Base-by-base conservation (phyloP, 2,329 filamentous ascomycete species). In the Aspergillus caelatus region DNA sequence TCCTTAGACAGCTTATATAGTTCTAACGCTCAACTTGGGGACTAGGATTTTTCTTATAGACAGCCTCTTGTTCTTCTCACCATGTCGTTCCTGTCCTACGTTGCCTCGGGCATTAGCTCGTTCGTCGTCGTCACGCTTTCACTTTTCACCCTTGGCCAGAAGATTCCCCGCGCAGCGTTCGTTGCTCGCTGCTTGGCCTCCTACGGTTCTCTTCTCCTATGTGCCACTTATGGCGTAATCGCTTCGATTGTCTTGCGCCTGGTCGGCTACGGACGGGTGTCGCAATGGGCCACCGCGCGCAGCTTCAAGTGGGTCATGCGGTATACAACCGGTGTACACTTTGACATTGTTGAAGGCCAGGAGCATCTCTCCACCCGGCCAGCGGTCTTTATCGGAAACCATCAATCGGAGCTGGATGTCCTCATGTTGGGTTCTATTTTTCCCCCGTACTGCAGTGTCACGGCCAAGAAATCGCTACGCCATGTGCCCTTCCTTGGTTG, bases 401-500 rank as follows among this genome's bases (percentile, higher is more conserved):
- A 99, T 81, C 95, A 99, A 85, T 93, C 91, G 26, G 95, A 98
- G 81, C 87, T 99, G 69, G 95, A 99, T 75, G 91, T 99, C 46
- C 85, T 97, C 64, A 91, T 97, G 88, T 86, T 99, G 32, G 95
- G 93, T 66, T 83, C 85, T 79, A 88, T 97, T 73, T 98, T 97
- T 80, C 95, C 95, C 55, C 89, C 88, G 72, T 93, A 96, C 84
- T 96, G 91, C 83, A 93, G 89, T 73, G 91, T 99, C 64, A 97
- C 94, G 28, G 94, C 94, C 54, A 99, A 99, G 85, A 89, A 89
- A 73, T 91, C 88, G 61, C 82, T 99, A 74, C 91, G 90, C 77
- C 88, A 85, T 66, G 82, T 91, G 41, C 95, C 95, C 0, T 88
- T 99, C 77, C 83, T 99, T 61, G 95, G 95, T 65, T 97, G 93